Evolutionary conservation across 306 rosid genomes (phyloP), one percentile per base, ranked within the genome.

Genomic region (Canavalia gladiata): DNA sequence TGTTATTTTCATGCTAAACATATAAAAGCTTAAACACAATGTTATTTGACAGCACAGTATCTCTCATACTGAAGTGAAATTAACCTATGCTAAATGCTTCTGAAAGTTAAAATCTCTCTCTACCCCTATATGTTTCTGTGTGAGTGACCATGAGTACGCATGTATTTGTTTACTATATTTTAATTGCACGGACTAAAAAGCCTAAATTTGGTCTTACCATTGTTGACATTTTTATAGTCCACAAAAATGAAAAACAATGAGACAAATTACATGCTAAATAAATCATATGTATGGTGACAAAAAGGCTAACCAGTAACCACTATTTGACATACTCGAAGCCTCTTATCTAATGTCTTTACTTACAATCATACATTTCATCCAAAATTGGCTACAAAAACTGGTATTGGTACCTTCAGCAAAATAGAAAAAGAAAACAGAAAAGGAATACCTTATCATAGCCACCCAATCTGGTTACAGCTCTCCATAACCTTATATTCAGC

Each of bases 401-500:
- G 30, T 8, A 35, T 56, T 28, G 47, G 39, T 18, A 47, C 57
- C 57, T 72, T 68, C 58, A 76, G 46, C 72, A 57, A 9, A 46
- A 12, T 64, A 50, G 57, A 31, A 4, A 7, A 31, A 39, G 34
- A 60, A 13, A 68, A 4, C 41, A 57, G 25, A 30, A 59, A 18
- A 47, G 0, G 12, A 81, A 84, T 86, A 96, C 99, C 99, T 93
- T 96, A 75, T 93, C 98, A 91, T 96, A 96, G 89, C 99, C 99
- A 73, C 99, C 99, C 92, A 96, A 86, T 87, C 92, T 90, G 2
- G 85, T 92, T 80, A 96, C 99, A 8, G 97, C 89, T 83, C 97
- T 96, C 94, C 97, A 96, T 72, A 96, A 89, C 98, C 99, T 94
- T 80, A 35, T 81, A 64, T 78, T 54, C 64, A 64, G 77, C 33